Evolutionary conservation across 2,329 filamentous ascomycete species (phyloP).

Genomic region (Ascochyta viciae-villosae): DNA sequence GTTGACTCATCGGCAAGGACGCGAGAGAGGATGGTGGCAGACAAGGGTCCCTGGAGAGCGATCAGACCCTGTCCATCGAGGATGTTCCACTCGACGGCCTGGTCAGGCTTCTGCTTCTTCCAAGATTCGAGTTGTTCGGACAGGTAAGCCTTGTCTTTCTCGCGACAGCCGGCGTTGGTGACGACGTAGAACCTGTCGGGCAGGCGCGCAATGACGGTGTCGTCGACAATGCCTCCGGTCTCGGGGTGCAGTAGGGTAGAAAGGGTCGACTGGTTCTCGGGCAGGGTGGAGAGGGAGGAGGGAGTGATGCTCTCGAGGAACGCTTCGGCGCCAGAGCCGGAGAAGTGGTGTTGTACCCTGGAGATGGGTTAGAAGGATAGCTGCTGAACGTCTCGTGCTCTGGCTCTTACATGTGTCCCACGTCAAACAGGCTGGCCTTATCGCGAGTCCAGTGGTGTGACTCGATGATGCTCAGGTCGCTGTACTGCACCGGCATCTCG

Average conservation of each 20-base stretch:
- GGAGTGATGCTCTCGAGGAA: constrained; percentile 89
- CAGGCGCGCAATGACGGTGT: constrained; percentile 86
- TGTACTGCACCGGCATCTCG: constrained; percentile 91
- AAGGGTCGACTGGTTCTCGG: constrained; percentile 75
- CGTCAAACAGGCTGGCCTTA: constrained; percentile 92
- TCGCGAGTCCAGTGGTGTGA: constrained; percentile 90
- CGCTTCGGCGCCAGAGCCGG: constrained; percentile 77
- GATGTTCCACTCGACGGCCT: constrained; percentile 71
- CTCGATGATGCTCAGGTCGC: constrained; percentile 75
- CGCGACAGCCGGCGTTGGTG: constrained; percentile 89
- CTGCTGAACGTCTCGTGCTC: constrained; percentile 16
- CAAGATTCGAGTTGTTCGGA: constrained; percentile 67
- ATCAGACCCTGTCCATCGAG: constrained; percentile 78
- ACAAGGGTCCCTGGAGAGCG: constrained; percentile 86
- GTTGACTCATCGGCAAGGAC: constrained; percentile 62
- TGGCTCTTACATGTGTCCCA: constrained; percentile 81
- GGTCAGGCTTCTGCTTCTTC: constrained; percentile 46
- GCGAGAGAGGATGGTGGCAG: constrained; percentile 71
- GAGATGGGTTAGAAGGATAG: neutral
- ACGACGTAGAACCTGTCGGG: constrained; percentile 80
- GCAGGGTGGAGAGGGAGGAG: constrained; percentile 70
- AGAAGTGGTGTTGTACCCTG: constrained; percentile 81
- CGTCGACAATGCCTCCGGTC: constrained; percentile 92
- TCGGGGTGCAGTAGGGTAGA: constrained; percentile 77
- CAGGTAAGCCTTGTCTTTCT: constrained; percentile 85